Base-by-base conservation (phyloP, 768 basidiomycete genomes). In the Lactifluus subvellereus region DNA sequence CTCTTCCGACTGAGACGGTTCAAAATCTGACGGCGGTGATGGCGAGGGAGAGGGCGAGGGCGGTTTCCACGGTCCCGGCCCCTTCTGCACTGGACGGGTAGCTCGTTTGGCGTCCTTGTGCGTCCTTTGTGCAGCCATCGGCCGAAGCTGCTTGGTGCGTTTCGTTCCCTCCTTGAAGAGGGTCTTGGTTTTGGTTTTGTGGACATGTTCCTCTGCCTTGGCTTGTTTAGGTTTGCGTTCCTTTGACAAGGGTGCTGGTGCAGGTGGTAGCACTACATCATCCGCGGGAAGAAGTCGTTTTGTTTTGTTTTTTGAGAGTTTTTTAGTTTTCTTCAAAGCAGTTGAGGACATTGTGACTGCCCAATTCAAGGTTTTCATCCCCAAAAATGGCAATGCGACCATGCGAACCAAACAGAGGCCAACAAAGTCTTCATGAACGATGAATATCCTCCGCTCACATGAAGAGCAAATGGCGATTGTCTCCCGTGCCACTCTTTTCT, bases 381-480 rank as follows among this genome's bases (percentile, higher is more conserved):
- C 20, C 4, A 18, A 18, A 11, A 14, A 48, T 9, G 27, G 11
- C 51, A 59, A 16, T 32, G 14, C 6, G 16, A 8, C 7, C 22
- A 27, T 11, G 2, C 8, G 33, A 9, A 14, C 54, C 55, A 62
- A 65, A 65, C 16, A 62, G 20, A 33, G 14, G 10, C 30, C 50
- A 62, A 62, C 49, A 57, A 62, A 11, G 13, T 37, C 6, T 8
- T 40, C 13, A 4, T 11, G 47, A 18, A 52, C 7, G 18, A 64
- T 67, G 66, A 51, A 60, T 33, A 37, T 60, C 40, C 57, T 56
- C 16, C 59, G 32, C 16, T 27, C 48, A 52, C 55, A 32, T n/a
- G 40, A 53, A 45, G 57, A 30, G 5, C 57, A 57, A 30, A 52
- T 38, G 1, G 48, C 22, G 42, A 52, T 51, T 27, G 57, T 55